A percentile compares a stretch with the other conserved stretches of the same genome.
phyloP scores from a whole-genome alignment of 129 eudicot species.

The Escallonia rubra region DNA sequence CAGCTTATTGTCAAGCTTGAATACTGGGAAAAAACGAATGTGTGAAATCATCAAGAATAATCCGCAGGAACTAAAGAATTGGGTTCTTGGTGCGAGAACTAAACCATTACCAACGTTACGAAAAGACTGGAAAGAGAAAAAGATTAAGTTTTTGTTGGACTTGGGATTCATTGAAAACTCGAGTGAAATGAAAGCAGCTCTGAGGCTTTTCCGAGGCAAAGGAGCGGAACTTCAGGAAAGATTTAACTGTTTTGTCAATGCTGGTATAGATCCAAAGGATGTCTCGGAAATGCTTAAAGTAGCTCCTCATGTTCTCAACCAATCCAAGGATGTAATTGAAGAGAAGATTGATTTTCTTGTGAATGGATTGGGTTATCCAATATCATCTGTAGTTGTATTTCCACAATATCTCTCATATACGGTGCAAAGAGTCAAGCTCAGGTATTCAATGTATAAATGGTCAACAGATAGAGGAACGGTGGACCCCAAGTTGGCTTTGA shows the following conservation, averaged over 20 bases:
- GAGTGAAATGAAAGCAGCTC: slow-evolving; percentile 49
- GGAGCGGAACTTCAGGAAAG: slow-evolving; percentile 74
- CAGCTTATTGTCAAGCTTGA: slow-evolving; percentile 34
- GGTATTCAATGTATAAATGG: slow-evolving; percentile 73
- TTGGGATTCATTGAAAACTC: slow-evolving; percentile 69
- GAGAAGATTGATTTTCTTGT: slow-evolving; percentile 56
- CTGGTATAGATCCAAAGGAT: slow-evolving; percentile 47
- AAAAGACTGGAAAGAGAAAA: slow-evolving; percentile 22
- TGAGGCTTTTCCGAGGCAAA: slow-evolving; percentile 59
- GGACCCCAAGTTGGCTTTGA: slow-evolving; percentile 39
- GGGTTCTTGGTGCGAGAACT: slow-evolving; percentile 46
- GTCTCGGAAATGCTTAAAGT: slow-evolving; percentile 48
- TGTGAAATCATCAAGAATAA: slow-evolving; percentile 52
- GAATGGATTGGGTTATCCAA: slow-evolving; percentile 53
- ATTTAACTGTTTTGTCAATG: slow-evolving; percentile 64
- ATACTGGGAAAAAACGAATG: slow-evolving; percentile 46
- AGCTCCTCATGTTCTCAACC: slow-evolving; percentile 63
- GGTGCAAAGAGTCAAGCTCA: slow-evolving; percentile 43
- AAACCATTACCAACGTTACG: slow-evolving; percentile 23
- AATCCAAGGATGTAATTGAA: slow-evolving; percentile 39
- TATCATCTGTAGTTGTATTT: slow-evolving; percentile 38
- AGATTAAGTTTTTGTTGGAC: slow-evolving; percentile 42
- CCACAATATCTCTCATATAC: slow-evolving; percentile 49
- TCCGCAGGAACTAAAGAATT: slow-evolving; percentile 50
- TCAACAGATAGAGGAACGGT: slow-evolving; percentile 36